phyloP scores from a whole-genome alignment of 306 rosid genomes.

The Echinosophora koreensis region DNA sequence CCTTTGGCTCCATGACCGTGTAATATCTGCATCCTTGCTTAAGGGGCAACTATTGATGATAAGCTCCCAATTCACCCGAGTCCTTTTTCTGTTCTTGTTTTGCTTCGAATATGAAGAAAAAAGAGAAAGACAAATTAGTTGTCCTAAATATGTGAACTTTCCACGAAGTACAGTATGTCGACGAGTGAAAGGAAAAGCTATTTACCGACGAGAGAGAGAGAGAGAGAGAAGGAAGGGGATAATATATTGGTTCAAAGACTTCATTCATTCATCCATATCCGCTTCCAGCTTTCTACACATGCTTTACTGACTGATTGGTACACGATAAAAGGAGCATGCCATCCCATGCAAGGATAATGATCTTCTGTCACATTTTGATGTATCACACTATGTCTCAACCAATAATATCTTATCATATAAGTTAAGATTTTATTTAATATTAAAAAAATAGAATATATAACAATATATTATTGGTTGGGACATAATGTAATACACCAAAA shows the following conservation, averaged over 20 bases:
- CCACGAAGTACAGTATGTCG: background rate
- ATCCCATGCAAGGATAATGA: background rate
- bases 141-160: background rate
- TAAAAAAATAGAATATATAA: too few species aligned
- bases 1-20: background rate
- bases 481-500: too few species aligned
- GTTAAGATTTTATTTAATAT: too few species aligned
- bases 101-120: constrained; percentile 7
- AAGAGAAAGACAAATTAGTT: background rate
- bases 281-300: constrained; percentile 3
- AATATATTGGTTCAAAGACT: background rate
- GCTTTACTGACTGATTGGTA: constrained; percentile 29
- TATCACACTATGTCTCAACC: too few species aligned
- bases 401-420: too few species aligned
- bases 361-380: too few species aligned
- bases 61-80: background rate
- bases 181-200: background rate
- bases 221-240: background rate
- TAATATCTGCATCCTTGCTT: background rate
- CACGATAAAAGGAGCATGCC: background rate
- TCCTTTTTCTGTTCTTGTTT: background rate
- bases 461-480: too few species aligned
- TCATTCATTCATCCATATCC: background rate
- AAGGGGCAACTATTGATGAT: constrained; percentile 22
- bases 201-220: background rate